These are phyloP conservation scores for Fragilariopsis cylindrus DNA, from an alignment of 108 stramenopile genomes.

Conservation along the genomic window DNA sequence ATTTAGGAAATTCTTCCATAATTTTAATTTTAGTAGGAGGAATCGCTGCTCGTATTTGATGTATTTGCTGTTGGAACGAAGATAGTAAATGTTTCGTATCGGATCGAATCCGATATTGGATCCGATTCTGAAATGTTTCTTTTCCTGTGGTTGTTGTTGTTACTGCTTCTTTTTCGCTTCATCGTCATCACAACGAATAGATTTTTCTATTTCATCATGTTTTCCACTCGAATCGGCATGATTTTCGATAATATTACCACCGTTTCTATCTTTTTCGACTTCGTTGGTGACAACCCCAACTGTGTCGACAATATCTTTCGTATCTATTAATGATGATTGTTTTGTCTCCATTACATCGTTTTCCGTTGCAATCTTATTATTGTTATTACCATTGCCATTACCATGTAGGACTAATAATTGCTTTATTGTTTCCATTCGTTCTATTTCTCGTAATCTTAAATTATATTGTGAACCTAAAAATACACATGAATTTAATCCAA, in stretches of 20 bases:
- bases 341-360: too few species aligned
- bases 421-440: constrained; percentile 37
- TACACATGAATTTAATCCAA: constrained; percentile 52
- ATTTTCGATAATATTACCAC: too few species aligned
- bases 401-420: constrained; percentile 18
- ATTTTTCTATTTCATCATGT: neutral
- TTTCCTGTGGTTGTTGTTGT: neutral
- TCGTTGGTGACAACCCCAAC: too few species aligned
- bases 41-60: neutral
- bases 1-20: constrained; percentile 6
- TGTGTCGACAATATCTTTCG: too few species aligned
- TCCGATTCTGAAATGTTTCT: neutral
- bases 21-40: neutral
- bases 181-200: neutral
- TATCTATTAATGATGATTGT: too few species aligned
- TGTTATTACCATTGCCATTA: neutral
- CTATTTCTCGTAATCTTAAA: constrained; percentile 34
- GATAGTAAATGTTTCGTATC: neutral
- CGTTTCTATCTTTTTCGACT: too few species aligned
- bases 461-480: constrained; percentile 57
- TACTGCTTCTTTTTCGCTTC: neutral
- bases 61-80: neutral
- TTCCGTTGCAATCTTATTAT: too few species aligned
- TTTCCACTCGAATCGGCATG: neutral
- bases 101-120: neutral